phyloP scores from a whole-genome alignment of 164 flowering plant genomes.

The Vitis labrusca region DNA sequence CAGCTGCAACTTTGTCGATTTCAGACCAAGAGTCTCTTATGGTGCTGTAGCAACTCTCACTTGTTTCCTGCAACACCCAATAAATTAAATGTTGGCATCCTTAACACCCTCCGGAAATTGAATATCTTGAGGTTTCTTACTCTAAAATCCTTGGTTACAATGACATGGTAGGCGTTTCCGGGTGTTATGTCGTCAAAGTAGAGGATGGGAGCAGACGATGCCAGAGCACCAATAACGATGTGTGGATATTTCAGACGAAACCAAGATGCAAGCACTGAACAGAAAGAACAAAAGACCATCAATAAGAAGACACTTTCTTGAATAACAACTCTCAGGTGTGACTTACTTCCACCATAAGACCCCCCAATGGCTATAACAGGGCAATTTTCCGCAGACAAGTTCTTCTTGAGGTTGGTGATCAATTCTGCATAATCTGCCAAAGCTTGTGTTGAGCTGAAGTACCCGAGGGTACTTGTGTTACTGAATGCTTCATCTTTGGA shows the following conservation, averaged over 20 bases:
- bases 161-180: background rate
- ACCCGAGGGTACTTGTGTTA: background rate
- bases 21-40: constrained; percentile 39
- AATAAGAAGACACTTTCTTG: no score
- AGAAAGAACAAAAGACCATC: background rate
- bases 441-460: constrained; percentile 7
- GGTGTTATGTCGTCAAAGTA: constrained; percentile 13
- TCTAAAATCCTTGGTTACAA: constrained; percentile 1
- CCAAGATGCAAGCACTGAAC: constrained; percentile 15
- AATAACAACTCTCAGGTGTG: background rate
- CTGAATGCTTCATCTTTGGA: background rate
- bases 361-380: constrained; percentile 10
- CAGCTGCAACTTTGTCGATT: constrained; percentile 25
- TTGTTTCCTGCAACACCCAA: constrained; percentile 32
- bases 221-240: constrained; percentile 12
- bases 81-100: background rate
- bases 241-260: constrained; percentile 17
- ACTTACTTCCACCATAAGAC: constrained; percentile 15
- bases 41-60: constrained; percentile 36
- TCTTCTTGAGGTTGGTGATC: constrained; percentile 3
- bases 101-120: no score
- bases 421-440: constrained; percentile 3
- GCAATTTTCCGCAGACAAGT: constrained; percentile 1
- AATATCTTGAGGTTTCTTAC: background rate
- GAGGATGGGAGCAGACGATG: background rate